These are phyloP conservation scores for Botrytis sinoallii DNA, from an alignment of 2,329 filamentous ascomycete species.

Conservation along the genomic window DNA sequence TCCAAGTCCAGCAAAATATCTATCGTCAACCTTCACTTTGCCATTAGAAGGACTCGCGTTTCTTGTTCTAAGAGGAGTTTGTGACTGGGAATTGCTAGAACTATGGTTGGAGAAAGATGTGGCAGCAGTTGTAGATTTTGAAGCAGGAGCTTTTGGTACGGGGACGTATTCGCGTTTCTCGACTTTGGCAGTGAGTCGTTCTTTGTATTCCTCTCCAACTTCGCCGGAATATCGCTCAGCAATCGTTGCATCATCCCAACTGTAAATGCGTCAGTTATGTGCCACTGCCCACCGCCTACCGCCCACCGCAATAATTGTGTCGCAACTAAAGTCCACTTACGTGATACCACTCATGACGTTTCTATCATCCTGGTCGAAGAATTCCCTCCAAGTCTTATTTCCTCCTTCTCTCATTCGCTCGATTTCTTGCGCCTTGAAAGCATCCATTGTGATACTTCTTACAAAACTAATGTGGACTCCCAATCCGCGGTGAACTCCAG, in stretches of 20 bases:
- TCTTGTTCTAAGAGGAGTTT: slow-evolving; percentile 30
- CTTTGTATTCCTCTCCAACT: slow-evolving; percentile 93
- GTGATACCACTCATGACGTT: slow-evolving; percentile 62
- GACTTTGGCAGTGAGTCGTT: slow-evolving; percentile 80
- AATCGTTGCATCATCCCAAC: slow-evolving; percentile 79
- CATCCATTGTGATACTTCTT: slow-evolving; percentile 96
- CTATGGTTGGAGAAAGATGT: slow-evolving; percentile 18
- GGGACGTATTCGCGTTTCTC: slow-evolving; percentile 85
- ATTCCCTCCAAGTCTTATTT: slow-evolving; percentile 81
- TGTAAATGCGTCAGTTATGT: slow-evolving; percentile 22
- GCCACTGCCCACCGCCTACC: background rate
- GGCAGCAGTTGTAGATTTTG: background rate
- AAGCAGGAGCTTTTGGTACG: slow-evolving; percentile 51
- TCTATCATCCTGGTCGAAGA: slow-evolving; percentile 73
- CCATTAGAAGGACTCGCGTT: slow-evolving; percentile 37
- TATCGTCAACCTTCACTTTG: slow-evolving; percentile 70
- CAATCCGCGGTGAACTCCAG: slow-evolving; percentile 88
- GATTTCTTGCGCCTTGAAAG: slow-evolving; percentile 90
- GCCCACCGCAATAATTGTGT: background rate
- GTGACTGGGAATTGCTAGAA: slow-evolving; percentile 19
- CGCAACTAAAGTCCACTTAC: slow-evolving; percentile 26
- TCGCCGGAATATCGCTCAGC: slow-evolving; percentile 87
- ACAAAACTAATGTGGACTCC: slow-evolving; percentile 99
- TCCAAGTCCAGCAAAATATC: slow-evolving; percentile 85
- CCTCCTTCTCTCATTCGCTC: slow-evolving; percentile 90